These are phyloP conservation scores for Petunia secreta DNA, from an alignment of 257 asterid species.

Conservation along the genomic window DNA sequence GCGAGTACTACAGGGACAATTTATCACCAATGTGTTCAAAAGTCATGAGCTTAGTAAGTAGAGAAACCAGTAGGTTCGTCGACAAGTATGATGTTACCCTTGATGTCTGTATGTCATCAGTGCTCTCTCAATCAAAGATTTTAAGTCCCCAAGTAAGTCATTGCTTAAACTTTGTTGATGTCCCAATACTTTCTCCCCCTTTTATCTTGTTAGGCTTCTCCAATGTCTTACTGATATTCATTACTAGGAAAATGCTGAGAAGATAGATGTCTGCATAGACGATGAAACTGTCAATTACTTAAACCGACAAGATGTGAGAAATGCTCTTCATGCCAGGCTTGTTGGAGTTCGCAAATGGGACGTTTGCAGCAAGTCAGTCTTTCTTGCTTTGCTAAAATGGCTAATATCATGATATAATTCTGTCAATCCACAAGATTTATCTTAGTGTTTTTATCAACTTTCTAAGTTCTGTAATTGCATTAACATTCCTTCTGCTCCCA, in stretches of 20 bases:
- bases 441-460: not conserved
- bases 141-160: conserved; percentile 55
- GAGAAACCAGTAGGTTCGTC: conserved; percentile 66
- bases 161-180: not conserved
- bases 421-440: not conserved
- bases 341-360: conserved; percentile 65
- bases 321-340: conserved; percentile 64
- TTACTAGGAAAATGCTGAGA: conserved; percentile 52
- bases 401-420: not conserved
- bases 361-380: conserved; percentile 65
- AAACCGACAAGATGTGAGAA: conserved; percentile 63
- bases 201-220: not conserved
- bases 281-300: conserved; percentile 61
- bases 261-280: conserved; percentile 66
- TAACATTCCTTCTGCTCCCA: not conserved
- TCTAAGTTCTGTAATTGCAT: not conserved
- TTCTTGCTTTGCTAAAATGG: not conserved
- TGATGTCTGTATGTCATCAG: conserved; percentile 70
- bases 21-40: conserved; percentile 52
- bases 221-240: not conserved
- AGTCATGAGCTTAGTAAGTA: conserved; percentile 59
- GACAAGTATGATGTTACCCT: conserved; percentile 73
- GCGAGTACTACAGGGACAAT: conserved; percentile 58
- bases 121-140: conserved; percentile 63
- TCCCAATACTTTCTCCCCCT: not conserved